Percentiles rank a stretch among this genome's conserved stretches.
phyloP scores from a whole-genome alignment of 441 rosid genomes.

The Gossypium gossypioides region DNA sequence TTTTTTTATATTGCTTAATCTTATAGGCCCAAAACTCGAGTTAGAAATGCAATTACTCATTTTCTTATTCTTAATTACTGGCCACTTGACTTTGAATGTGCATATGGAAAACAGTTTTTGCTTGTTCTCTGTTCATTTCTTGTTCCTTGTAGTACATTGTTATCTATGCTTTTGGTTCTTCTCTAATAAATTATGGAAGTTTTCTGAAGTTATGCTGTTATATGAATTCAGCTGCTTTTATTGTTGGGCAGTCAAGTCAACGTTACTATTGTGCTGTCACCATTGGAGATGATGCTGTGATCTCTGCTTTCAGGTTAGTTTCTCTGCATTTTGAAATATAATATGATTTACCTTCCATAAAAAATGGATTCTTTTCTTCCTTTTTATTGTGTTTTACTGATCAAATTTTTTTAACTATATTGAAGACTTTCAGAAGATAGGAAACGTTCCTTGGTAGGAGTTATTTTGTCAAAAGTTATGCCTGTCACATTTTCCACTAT shows the following conservation, averaged over 20 bases:
- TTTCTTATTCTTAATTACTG: background rate
- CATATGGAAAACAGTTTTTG: background rate
- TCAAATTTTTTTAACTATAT: slow-evolving; percentile 11
- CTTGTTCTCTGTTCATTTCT: background rate
- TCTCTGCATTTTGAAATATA: background rate
- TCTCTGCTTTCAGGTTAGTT: slow-evolving; percentile 81
- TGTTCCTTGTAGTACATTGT: background rate
- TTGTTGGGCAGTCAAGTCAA: slow-evolving; percentile 96
- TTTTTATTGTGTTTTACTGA: slow-evolving; percentile 11
- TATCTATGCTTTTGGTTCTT: slow-evolving; percentile 20
- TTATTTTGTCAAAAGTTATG: slow-evolving; percentile 79
- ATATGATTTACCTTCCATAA: background rate
- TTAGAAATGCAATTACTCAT: background rate
- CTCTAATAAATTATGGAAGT: slow-evolving; percentile 20
- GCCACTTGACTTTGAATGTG: background rate
- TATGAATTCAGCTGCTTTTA: slow-evolving; percentile 80
- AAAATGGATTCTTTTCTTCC: background rate
- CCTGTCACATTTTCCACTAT: slow-evolving; percentile 76
- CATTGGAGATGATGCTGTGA: slow-evolving; percentile 86
- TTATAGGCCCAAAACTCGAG: background rate
- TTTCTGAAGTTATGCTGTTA: slow-evolving; percentile 40
- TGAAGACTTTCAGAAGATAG: slow-evolving; percentile 84
- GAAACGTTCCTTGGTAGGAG: slow-evolving; percentile 79
- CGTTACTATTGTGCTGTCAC: slow-evolving; percentile 84
- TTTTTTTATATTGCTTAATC: slow-evolving; percentile 1